Evolutionary conservation across 2,329 filamentous ascomycete genomes (phyloP), one percentile per base, ranked within the genome.

Genomic region (Davidsoniella neocaledoniae): DNA sequence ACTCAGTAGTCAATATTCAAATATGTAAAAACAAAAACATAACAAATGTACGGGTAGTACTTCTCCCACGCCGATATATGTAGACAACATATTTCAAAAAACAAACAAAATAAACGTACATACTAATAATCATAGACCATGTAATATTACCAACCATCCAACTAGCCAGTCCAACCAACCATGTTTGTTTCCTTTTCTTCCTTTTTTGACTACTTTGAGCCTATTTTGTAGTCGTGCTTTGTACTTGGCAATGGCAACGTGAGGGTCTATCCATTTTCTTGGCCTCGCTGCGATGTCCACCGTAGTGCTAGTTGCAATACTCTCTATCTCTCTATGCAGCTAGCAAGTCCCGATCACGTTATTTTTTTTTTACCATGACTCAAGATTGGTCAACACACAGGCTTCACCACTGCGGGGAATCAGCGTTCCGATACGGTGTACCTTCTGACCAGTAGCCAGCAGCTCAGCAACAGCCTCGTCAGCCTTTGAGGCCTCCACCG

Each of bases 371-470:
- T 48, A 51, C 52, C 52, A 53, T 9, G 48, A 46, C 45, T 53
- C 52, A 4, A 53, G 48, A 48, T 53, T 53, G 41, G 49, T 51
- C 29, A 53, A 25, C 41, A 53, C 46, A 42, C 52, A 53, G 14
- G 44, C 48, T 41, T 53, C 62, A 8, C 61, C 65, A 9, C 67
- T 67, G 57, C 79, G 74, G 55, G 71, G 64, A 39, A 81, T 72
- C 55, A 98, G 69, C 59, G 70, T 73, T 14, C 90, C 91, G 54
- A 96, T 78, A 23, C 68, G 72, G 61, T 75, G 86, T 3, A 94
- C 86, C 52, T 69, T 80, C 71, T 95, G 88, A 14, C 85, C 85
- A 43, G 75, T 71, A 23, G 68, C 69, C 58, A 78, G 70, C 19
- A 95, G 68, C 42, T 76, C 67, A 48, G 69, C 64, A 17, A 69